Evolutionary conservation across 108 stramenopile species (phyloP).

Genomic region (Skeletonema costatum): DNA sequence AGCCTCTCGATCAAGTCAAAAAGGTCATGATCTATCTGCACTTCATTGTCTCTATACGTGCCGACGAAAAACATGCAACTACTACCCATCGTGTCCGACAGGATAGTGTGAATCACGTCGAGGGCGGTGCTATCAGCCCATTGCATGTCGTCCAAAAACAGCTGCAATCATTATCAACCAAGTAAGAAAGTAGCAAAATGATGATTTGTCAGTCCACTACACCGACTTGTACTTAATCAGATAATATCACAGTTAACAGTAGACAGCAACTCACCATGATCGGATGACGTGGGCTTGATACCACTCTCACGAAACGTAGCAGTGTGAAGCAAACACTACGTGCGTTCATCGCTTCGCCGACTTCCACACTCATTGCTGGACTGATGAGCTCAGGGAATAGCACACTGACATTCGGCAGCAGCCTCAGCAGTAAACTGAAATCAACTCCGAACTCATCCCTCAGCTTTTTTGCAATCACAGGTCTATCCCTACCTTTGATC

Average conservation of each 20-base stretch:
- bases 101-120: constrained; percentile 14
- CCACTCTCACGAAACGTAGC: constrained; percentile 25
- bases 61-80: constrained; percentile 45
- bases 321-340: constrained; percentile 20
- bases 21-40: constrained; percentile 10
- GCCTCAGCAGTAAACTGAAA: constrained; percentile 6
- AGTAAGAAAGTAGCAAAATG: background rate
- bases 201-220: background rate
- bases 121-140: constrained; percentile 40
- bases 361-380: background rate
- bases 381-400: constrained; percentile 7
- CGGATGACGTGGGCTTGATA: constrained; percentile 22
- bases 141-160: constrained; percentile 55
- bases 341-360: background rate
- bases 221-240: too few species aligned
- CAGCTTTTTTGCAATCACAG: constrained; percentile 11
- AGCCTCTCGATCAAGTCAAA: constrained; percentile 14
- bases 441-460: constrained; percentile 11
- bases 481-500: constrained; percentile 1
- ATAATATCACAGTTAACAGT: background rate
- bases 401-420: constrained; percentile 23
- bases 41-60: constrained; percentile 31
- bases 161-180: background rate
- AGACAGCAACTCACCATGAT: constrained; percentile 2
- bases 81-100: constrained; percentile 19